Evolutionary conservation across 495 filamentous ascomycete genomes (phyloP), one percentile per base, ranked within the genome.

Genomic region (Pseudomonodictys pantanalensis): DNA sequence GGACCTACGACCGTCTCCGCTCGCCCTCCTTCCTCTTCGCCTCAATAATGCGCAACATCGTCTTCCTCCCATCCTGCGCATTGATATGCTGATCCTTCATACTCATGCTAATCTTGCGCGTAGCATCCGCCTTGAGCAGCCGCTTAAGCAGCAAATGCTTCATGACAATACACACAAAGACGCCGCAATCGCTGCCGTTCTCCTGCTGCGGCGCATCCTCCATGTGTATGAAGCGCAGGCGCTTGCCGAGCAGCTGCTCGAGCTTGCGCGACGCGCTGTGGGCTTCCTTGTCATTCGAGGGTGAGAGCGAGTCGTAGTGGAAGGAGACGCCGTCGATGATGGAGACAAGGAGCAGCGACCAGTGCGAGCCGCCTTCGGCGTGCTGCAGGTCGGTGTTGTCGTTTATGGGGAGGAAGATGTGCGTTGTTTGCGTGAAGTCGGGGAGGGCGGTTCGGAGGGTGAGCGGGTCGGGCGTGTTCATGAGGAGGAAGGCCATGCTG

Each of bases 391-490:
- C 87, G 9, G 81, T 81, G 65, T 82, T 87, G 75, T 99, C 92
- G 72, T 97, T 99, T 56, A 99, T 86, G 9, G 95, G 95, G 15
- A 97, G 84, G 76, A 99, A 99, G 70, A 97, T 91, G 73, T 99
- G 95, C 2, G 91, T 93, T 18, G 91, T 88, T 17, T 79, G 79
- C 45, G 72, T 69, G 76, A 98, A 95, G 71, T 95, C 79, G 2
- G 89, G 89, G 10, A 91, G 79, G n/a, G 87, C 88, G 15, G 80
- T 73, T 62, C 78, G 79, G n/a, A 96, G 84, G 23, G 81, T 83
- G 42, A 83, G 78, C 1, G 90, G 84, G 57, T 97, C 85, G 46
- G 80, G 78, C 0, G 91, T 90, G 69, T 89, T 86, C 73, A 92
- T 88, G 26, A 97, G 81, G 75, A 98, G 86, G 74, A 96, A 95